These are phyloP conservation scores for Pharnaceum exiguum DNA, from an alignment of 148 eudicot genomes.

Conservation along the genomic window DNA sequence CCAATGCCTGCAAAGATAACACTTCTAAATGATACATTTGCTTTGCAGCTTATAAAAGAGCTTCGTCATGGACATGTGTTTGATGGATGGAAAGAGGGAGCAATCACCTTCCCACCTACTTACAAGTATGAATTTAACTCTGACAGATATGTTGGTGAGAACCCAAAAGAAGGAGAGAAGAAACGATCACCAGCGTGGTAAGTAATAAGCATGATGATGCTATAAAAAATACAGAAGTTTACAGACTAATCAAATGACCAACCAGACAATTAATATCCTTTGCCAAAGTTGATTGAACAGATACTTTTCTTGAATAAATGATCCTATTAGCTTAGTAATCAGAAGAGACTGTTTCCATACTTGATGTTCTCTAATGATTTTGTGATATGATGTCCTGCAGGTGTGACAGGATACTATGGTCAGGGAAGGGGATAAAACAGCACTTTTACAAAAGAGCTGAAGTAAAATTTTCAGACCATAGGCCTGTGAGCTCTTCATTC, in stretches of 20 bases:
- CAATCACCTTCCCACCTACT: constrained; percentile 75
- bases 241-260: too few species aligned
- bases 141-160: constrained; percentile 76
- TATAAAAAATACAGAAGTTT: too few species aligned
- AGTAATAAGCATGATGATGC: too few species aligned
- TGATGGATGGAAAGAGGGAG: constrained; percentile 90
- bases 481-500: constrained; percentile 86
- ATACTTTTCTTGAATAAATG: too few species aligned
- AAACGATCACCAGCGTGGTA: constrained; percentile 96
- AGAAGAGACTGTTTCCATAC: background rate
- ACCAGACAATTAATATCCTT: too few species aligned
- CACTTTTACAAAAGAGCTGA: constrained; percentile 65
- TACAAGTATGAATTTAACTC: constrained; percentile 80
- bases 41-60: constrained; percentile 69
- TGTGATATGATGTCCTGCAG: constrained; percentile 33
- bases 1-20: too few species aligned
- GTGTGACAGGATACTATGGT: constrained; percentile 95
- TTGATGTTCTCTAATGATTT: background rate
- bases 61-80: constrained; percentile 63
- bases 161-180: constrained; percentile 88
- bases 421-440: constrained; percentile 79
- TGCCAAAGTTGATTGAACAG: too few species aligned
- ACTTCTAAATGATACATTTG: constrained; percentile 11
- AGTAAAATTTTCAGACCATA: constrained; percentile 75
- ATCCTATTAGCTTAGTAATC: too few species aligned